Evolutionary conservation across 306 rosid species (phyloP).

Genomic region (Pterocarpus macrocarpus): DNA sequence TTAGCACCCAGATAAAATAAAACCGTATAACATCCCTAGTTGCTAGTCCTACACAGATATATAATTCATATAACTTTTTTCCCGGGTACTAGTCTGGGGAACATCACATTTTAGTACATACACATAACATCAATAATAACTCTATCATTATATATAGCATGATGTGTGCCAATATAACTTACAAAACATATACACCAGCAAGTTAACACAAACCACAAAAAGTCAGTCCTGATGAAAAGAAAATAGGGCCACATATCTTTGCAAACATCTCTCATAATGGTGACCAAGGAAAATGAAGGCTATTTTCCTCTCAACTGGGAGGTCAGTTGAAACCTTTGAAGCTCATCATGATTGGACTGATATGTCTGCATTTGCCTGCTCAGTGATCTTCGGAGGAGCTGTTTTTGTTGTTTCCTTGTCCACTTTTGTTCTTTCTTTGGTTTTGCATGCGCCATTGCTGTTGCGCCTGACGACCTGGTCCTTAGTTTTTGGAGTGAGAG

Average conservation of each 20-base stretch:
- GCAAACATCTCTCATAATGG: conserved; percentile 50
- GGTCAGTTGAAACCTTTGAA: conserved; percentile 40
- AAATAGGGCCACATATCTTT: conserved; percentile 53
- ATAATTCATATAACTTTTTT: conserved; percentile 12
- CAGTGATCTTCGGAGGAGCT: conserved; percentile 55
- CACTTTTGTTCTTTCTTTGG: conserved; percentile 60
- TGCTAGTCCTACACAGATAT: conserved; percentile 38
- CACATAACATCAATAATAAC: conserved; percentile 53
- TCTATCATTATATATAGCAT: conserved; percentile 59
- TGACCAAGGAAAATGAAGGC: conserved; percentile 50
- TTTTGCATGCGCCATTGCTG: conserved; percentile 57
- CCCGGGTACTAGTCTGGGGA: conserved; percentile 35
- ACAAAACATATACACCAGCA: conserved; percentile 85
- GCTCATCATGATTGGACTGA: conserved; percentile 64
- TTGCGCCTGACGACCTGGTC: conserved; percentile 53
- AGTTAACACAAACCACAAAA: conserved; percentile 57
- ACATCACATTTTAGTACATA: conserved; percentile 41
- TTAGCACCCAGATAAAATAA: conserved; percentile 17
- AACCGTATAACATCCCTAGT: conserved; percentile 31
- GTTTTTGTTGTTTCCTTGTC: conserved; percentile 61
- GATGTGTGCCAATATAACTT: conserved; percentile 63
- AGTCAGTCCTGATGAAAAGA: conserved; percentile 62
- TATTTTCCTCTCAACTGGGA: conserved; percentile 41
- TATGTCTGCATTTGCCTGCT: conserved; percentile 68
- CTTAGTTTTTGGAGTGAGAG: conserved; percentile 56